Evolutionary conservation across 495 filamentous ascomycete species (phyloP).

Genomic region (Viridothelium virens): DNA sequence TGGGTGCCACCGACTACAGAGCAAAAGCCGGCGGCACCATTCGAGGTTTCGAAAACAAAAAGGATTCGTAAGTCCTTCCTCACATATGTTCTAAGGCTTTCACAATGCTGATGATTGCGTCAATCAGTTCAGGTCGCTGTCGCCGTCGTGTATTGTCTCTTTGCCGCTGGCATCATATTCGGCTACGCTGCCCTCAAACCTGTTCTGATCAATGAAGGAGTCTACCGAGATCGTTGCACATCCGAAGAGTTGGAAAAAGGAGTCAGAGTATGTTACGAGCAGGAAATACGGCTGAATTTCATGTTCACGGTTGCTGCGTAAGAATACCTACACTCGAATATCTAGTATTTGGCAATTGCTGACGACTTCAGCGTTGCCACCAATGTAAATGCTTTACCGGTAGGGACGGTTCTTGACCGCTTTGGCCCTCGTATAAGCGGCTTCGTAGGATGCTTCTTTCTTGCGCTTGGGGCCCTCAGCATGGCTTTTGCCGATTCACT

Average conservation of each 20-base stretch:
- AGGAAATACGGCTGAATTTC: constrained; percentile 79
- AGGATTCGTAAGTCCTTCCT: constrained; percentile 39
- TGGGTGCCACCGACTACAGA: constrained; percentile 29
- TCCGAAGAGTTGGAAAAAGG: constrained; percentile 50
- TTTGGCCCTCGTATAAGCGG: constrained; percentile 74
- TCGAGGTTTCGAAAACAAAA: constrained; percentile 45
- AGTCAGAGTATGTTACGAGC: constrained; percentile 57
- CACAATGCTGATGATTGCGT: neutral
- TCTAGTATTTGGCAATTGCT: neutral
- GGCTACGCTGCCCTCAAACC: constrained; percentile 81
- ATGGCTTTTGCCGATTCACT: constrained; percentile 62
- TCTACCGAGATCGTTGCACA: constrained; percentile 59
- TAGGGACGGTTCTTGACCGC: constrained; percentile 77
- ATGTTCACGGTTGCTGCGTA: constrained; percentile 87
- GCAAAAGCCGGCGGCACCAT: constrained; percentile 35
- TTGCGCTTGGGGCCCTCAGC: constrained; percentile 59
- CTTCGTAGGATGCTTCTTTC: constrained; percentile 59
- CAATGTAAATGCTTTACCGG: constrained; percentile 71
- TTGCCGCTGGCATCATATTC: constrained; percentile 74
- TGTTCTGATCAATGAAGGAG: constrained; percentile 65
- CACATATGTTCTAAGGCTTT: neutral
- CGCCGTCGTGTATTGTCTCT: constrained; percentile 72
- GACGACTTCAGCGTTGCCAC: constrained; percentile 52
- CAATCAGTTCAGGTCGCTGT: constrained; percentile 50
- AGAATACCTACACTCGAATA: neutral